Base-by-base conservation (phyloP, 2,329 filamentous ascomycete species). In the Fusarium sp. region DNA sequence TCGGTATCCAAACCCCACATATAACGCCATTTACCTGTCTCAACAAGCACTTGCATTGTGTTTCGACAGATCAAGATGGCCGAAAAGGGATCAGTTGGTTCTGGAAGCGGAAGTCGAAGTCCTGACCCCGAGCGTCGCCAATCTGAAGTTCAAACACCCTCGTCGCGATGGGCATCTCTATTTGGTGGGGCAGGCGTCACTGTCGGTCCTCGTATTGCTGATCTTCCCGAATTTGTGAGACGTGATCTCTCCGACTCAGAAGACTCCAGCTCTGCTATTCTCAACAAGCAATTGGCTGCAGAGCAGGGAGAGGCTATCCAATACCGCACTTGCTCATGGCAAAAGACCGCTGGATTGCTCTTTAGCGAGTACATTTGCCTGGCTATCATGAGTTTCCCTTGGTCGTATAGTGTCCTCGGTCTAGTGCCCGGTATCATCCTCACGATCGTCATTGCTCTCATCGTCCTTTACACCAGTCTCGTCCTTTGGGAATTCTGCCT, bases 281-380 rank as follows among this genome's bases (percentile, higher is more conserved):
- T 88, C n/a, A 78, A 81, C 68, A 85, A 84, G 81, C 94, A 97
- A 82, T 88, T 95, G 69, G 92, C 91, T 56, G 78, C 92, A 67
- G 94, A 97, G 80, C 86, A 89, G 29, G 90, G 89, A 54, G 90
- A 92, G 79, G 89, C 90, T 13, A 97, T 98, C 80, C 91, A 97
- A 82, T 98, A 98, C 79, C 87, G 94, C 65, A 97, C 94, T 41
- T 98, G 94, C 82, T 94, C 91, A 72, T 98, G 94, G 94, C 91
- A 93, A 77, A 97, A 97, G 91, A 97, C 94, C 56, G 94, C 94
- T 1, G 94, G 91, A 2, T 80, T 97, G 73, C 88, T 98, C 54
- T 97, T 98, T 82, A 96, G 93, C 53, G 94, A 98, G 84, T 98
- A 98, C 79, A 98, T 98, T 64, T 97, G 94, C 79, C 83, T 98